Evolutionary conservation across 2,329 filamentous ascomycete species (phyloP).

Genomic region (Penicillium hordei): DNA sequence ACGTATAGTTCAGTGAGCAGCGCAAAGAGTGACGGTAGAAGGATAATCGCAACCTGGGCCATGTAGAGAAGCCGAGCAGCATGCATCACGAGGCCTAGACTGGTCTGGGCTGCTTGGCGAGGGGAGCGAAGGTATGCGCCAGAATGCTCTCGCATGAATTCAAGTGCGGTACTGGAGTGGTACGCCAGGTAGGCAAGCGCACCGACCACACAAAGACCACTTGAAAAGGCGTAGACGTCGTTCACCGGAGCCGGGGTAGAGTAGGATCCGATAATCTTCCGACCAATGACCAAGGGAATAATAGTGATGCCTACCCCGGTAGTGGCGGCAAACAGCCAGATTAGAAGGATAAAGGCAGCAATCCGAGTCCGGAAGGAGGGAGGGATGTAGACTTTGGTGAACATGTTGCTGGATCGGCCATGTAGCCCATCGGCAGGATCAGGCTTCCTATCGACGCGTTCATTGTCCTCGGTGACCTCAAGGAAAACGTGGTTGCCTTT

Average conservation of each 20-base stretch:
- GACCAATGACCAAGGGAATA: conserved; percentile 80
- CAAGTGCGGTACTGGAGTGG: conserved; percentile 42
- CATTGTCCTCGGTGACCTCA: conserved; percentile 67
- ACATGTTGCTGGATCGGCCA: conserved; percentile 60
- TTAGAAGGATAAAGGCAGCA: conserved; percentile 78
- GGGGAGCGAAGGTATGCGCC: conserved; percentile 34
- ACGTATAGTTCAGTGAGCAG: conserved; percentile 84
- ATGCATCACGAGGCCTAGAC: conserved; percentile 28
- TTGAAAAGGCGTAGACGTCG: conserved; percentile 93
- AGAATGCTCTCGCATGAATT: conserved; percentile 24
- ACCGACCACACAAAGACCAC: conserved; percentile 80
- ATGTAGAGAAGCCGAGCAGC: conserved; percentile 67
- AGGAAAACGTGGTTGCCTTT: conserved; percentile 81
- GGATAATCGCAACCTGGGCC: conserved; percentile 69
- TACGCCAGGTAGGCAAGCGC: conserved; percentile 62
- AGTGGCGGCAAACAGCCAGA: conserved; percentile 89
- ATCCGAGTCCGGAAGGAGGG: conserved; percentile 80
- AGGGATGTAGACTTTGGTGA: conserved; percentile 75
- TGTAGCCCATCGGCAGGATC: conserved; percentile 59
- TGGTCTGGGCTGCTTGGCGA: conserved; percentile 26
- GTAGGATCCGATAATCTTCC: conserved; percentile 70
- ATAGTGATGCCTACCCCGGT: conserved; percentile 86
- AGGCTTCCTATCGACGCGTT: conserved; percentile 60
- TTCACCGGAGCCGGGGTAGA: conserved; percentile 74
- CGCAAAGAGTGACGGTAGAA: conserved; percentile 78